phyloP scores from a whole-genome alignment of 2,329 filamentous ascomycete species.

The Xylaria sp. region DNA sequence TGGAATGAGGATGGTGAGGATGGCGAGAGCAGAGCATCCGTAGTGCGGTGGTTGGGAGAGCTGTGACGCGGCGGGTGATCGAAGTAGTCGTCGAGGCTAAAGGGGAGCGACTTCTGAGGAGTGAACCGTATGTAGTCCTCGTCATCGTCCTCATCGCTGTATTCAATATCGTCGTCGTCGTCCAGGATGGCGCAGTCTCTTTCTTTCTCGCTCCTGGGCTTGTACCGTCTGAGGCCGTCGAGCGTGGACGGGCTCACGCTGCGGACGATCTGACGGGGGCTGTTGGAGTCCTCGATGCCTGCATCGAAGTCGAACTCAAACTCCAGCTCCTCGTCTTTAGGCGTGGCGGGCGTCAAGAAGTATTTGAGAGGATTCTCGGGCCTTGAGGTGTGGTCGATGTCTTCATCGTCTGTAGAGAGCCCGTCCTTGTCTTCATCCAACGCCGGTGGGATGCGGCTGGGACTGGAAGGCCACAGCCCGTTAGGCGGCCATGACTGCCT shows the following conservation, averaged over 20 bases:
- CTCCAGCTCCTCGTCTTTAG: constrained; percentile 56
- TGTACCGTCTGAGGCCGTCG: constrained; percentile 60
- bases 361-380: constrained; percentile 66
- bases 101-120: constrained; percentile 55
- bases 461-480: constrained; percentile 61
- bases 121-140: constrained; percentile 64
- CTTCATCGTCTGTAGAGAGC: constrained; percentile 58
- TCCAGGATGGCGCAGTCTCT: constrained; percentile 57
- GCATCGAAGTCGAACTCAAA: constrained; percentile 65
- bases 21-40: constrained; percentile 51
- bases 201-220: constrained; percentile 53
- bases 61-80: constrained; percentile 50
- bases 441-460: constrained; percentile 58
- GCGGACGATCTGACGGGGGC: constrained; percentile 59
- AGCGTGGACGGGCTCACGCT: constrained; percentile 68
- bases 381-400: constrained; percentile 52
- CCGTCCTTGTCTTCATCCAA: constrained; percentile 55
- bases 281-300: constrained; percentile 64
- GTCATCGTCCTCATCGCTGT: constrained; percentile 45
- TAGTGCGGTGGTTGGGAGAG: constrained; percentile 48
- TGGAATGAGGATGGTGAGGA: constrained; percentile 48
- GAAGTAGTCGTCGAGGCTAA: constrained; percentile 57
- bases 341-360: constrained; percentile 63
- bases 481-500: constrained; percentile 54
- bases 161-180: constrained; percentile 58